Evolutionary conservation across 1,284 basidiomycete species (phyloP), one percentile per base, ranked within the genome.

Genomic region (Ustilago lituana): DNA sequence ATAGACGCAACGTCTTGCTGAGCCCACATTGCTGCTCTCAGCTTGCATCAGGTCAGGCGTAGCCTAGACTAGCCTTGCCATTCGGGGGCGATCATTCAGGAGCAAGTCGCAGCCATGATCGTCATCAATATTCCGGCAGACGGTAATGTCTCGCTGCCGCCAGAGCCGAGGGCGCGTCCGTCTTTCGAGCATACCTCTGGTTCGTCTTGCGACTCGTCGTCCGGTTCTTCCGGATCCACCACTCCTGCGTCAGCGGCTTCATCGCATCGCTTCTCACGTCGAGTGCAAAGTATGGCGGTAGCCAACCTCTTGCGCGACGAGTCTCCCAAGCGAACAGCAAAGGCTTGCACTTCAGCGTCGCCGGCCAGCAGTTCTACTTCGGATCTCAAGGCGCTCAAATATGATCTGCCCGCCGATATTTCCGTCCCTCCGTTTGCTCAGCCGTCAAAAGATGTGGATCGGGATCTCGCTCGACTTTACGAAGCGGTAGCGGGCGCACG

Each of bases 401-500:
- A 75, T 38, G 69, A 77, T 5, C 45, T 74, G 3, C 68, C 72
- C 32, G 49, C 56, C 35, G 74, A 67, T 32, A 63, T 69, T 19
- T 41, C 64, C 20, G 43, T 64, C 5, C 76, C 76, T 0, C 27
- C 67, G 24, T 77, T 76, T 36, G 76, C 56, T 19, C 52, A 57
- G 36, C 48, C 52, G 4, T 59, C 71, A 29, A 70, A 60, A 24
- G 58, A 77, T 44, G 51, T 55, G 15, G 70, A 78, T 40, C 65
- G 72, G 20, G 79, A 81, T 44, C 61, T 81, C 10, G 78, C 76
- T 2, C 66, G 76, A 2, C 49, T 80, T 19, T 81, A 74, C 53
- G 71, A 75, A 24, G 74, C 90, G 19, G 88, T 94, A 45, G 82
- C 90, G 62, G 89, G 89, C 78, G 90, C 93, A 3, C 90, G 88